Conservation (phyloP, 1,139 yeast species). For the Blastobotrys serpentis region DNA sequence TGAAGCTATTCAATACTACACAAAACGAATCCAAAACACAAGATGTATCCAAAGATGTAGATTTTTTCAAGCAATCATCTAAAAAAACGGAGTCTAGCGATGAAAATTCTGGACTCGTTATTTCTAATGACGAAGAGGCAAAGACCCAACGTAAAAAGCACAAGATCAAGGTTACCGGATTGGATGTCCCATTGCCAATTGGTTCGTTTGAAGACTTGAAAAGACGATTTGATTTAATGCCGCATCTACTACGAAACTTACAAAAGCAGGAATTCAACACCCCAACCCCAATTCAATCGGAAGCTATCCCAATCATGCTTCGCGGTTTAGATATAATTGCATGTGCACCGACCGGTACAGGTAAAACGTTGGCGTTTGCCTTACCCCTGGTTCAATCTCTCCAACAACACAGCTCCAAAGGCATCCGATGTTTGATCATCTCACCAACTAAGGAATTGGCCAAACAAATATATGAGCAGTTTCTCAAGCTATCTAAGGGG, state of each 20-base stretch:
- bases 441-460: conserved; percentile 95
- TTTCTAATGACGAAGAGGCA: conserved; percentile 59
- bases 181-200: conserved; percentile 80
- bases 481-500: conserved; percentile 52
- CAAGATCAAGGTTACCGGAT: conserved; percentile 67
- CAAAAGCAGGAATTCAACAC: conserved; percentile 68
- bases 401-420: conserved; percentile 36
- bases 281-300: conserved; percentile 93
- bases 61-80: conserved; percentile 50
- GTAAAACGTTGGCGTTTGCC: conserved; percentile 84
- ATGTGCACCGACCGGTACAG: conserved; percentile 94
- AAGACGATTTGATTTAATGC: conserved; percentile 64
- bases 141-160: conserved; percentile 52
- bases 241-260: conserved; percentile 61
- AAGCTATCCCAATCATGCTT: conserved; percentile 70
- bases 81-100: conserved; percentile 32
- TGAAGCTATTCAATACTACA: conserved; percentile 37
- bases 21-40: conserved; percentile 42
- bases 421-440: conserved; percentile 72
- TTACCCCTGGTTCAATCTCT: conserved; percentile 70
- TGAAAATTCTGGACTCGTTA: conserved; percentile 45
- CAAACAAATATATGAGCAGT: conserved; percentile 73
- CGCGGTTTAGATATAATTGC: conserved; percentile 71
- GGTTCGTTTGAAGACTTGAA: conserved; percentile 83
- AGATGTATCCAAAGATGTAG: conserved; percentile 47